Base-by-base conservation (phyloP, 495 filamentous ascomycete genomes). In the Stereocaulon alpinum region DNA sequence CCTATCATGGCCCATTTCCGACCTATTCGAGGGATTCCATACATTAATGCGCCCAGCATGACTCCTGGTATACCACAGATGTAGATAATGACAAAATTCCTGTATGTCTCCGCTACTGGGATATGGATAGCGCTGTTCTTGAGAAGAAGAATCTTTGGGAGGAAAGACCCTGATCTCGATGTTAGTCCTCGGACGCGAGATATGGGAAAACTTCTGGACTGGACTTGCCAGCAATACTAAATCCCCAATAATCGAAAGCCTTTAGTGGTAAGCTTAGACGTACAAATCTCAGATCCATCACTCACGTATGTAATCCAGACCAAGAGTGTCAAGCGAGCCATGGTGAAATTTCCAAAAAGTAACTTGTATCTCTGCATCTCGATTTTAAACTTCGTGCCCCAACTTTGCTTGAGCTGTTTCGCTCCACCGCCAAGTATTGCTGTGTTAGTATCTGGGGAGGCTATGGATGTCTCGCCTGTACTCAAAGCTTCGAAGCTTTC, bases 1-100 rank as follows among this genome's bases (percentile, higher is more conserved):
- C 73, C 58, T 32, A 76, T 67, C 74, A 79, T 76, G 51, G 73
- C 72, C 67, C 65, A 70, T 65, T 75, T 72, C 29, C 74, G 72
- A 24, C 74, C 75, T 37, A 77, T 45, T 15, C 56, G 61, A 12
- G 73, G 74, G 20, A 75, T 60, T 15, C 61, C 56, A 60, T 76
- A 74, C 63, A 73, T 68, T 7, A 71, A 32, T 4, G 70, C 60
- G 18, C 75, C 75, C 6, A 77, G 63, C 2, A 73, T 20, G 29
- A 76, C 75, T 48, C 75, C 74, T 3, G 73, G 60, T 40, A 74
- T 70, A 17, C 75, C 75, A 17, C 72, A 73, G 34, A 71, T 60
- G 62, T 76, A 77, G 34, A 77, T 77, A 60, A 71, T 72, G 22
- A 77, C 60, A 60, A 75, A 76, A 53, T 66, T 68, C 43, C 70